These are phyloP conservation scores for Dendrobium nobile DNA, from an alignment of 106 monocot genomes.

Conservation along the genomic window DNA sequence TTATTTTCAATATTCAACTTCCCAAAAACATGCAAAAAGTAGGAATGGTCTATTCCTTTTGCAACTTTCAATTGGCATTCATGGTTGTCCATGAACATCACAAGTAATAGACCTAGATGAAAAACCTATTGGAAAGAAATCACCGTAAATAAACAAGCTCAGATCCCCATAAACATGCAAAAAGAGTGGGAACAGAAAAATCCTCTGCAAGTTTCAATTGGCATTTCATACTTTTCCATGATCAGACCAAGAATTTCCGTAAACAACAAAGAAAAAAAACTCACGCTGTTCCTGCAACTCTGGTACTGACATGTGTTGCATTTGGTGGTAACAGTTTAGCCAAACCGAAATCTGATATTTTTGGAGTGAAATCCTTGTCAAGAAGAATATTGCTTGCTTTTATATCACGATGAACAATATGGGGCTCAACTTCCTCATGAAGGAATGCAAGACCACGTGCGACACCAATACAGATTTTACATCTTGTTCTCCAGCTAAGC, in stretches of 20 bases:
- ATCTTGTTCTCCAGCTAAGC: conserved; percentile 17
- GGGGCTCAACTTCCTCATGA: conserved; percentile 19
- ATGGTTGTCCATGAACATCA: not conserved
- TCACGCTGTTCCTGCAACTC: conserved; percentile 28
- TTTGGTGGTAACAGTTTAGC: conserved; percentile 23
- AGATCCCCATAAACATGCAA: not conserved
- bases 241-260: not conserved
- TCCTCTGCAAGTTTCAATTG: not conserved
- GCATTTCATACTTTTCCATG: not conserved
- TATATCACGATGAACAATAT: conserved; percentile 24
- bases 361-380: conserved; percentile 22
- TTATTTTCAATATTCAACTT: not conserved
- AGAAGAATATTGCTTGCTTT: conserved; percentile 27
- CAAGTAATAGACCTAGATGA: not conserved
- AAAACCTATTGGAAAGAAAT: not conserved
- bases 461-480: conserved; percentile 19
- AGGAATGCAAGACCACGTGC: conserved; percentile 32
- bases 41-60: not conserved
- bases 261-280: not conserved
- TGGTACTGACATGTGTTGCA: conserved; percentile 27
- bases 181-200: not conserved
- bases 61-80: not conserved
- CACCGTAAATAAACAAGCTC: not conserved
- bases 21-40: not conserved
- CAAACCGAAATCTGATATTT: conserved; percentile 34